Evolutionary conservation across 1,284 basidiomycete genomes (phyloP), one percentile per base, ranked within the genome.

Genomic region (Marasmius sp.): DNA sequence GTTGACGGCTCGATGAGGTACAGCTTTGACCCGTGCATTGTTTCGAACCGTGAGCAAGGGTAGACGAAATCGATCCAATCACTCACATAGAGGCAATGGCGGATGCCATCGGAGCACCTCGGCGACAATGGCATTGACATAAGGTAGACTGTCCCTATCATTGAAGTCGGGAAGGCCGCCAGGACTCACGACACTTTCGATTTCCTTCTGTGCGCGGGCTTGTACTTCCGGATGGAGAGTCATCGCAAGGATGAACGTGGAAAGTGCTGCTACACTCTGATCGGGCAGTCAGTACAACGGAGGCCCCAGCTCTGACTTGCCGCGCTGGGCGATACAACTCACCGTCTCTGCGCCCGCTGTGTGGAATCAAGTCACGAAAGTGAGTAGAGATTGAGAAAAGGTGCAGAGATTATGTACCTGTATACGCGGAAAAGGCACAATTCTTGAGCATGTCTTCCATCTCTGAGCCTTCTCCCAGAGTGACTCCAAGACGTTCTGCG

Each of bases 141-240:
- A 79, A 0, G 74, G 73, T n/a, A 79, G 65, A 2, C 54, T 49
- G 0, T 66, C 62, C 33, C 69, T 62, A 56, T 81, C 79, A 4
- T 66, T 66, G 43, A 78, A 74, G 1, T 66, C 70, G 0, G 79
- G 79, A 3, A 79, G 65, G 12, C 76, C 66, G 11, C 72, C 69
- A 1, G 59, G 36, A 0, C 74, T 75, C 22, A 77, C 53, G 11
- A 76, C 72, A 1, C 55, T 39, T 61, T 78, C 75, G 18, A 79
- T 61, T 58, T 79, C 75, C 37, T 63, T 65, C 50, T 77, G 76
- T 1, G 73, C 72, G 6, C 61, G 64, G 38, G 53, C 52, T 47
- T 70, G 71, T 5, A 70, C 67, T 8, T 71, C 67, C 0, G 73
- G 72, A 37, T 74, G 59, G n/a, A 71, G 55, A 3, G 66, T 63